Evolutionary conservation across 2,329 filamentous ascomycete genomes (phyloP).

Genomic region (Macrophomina pseudophaseolina): DNA sequence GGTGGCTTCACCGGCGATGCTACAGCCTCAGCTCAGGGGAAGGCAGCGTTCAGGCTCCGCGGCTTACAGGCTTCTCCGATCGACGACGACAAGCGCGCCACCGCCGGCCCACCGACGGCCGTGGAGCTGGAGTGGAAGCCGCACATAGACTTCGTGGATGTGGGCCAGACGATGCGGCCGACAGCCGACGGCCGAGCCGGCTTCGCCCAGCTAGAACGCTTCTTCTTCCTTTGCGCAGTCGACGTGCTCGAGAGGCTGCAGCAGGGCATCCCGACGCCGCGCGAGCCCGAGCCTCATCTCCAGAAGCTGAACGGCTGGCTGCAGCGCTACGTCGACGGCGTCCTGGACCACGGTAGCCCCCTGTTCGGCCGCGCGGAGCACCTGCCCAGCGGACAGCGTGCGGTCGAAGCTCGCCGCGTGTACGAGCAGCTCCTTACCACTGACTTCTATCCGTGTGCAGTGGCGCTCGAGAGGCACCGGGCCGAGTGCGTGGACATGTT

Average conservation of each 20-base stretch:
- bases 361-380: not conserved
- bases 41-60: constrained; percentile 26
- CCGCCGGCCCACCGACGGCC: constrained; percentile 19
- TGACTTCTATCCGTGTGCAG: too few relatives aligned
- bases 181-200: not conserved
- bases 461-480: not conserved
- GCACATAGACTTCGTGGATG: constrained; percentile 27
- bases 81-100: not conserved
- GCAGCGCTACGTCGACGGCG: not conserved
- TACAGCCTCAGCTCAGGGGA: constrained; percentile 27
- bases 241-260: not conserved
- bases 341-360: not conserved
- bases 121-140: constrained; percentile 33
- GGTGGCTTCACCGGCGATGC: constrained; percentile 20
- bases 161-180: constrained; percentile 25
- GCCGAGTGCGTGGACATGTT: not conserved
- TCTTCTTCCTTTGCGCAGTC: constrained; percentile 5
- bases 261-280: too few relatives aligned
- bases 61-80: not conserved
- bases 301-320: constrained; percentile 1
- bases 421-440: too few relatives aligned
- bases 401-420: not conserved
- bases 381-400: not conserved
- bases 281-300: not conserved
- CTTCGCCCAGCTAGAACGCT: not conserved